Evolutionary conservation across 1,284 basidiomycete species (phyloP), one percentile per base, ranked within the genome.

Genomic region (Trichosporon inkin): DNA sequence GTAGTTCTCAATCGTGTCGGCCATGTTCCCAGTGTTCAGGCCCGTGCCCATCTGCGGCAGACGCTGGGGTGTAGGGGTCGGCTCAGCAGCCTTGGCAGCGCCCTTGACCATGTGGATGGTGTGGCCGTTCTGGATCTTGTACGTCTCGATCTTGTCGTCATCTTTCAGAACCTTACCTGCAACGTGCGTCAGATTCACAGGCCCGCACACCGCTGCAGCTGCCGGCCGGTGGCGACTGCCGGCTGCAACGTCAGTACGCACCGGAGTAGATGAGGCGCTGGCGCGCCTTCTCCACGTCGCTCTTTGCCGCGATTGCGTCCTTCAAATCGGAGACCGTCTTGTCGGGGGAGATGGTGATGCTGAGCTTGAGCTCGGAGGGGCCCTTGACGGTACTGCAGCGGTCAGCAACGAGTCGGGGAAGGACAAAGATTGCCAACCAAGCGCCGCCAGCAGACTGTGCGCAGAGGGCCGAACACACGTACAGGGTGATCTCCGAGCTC

Each of bases 101-200:
- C 90, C 89, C 77, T 94, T 95, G 68, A 95, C 92, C 88, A 95
- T 92, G 74, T 94, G 91, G 49, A 94, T 86, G 0, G 92, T 93
- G 74, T 95, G 89, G 10, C 84, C 82, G 1, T 69, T 78, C 69
- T 73, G 61, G 64, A 95, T 92, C 82, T 93, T 94, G 84, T 95
- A 95, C 14, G 82, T 81, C 2, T 88, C 85, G 6, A 95, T 81
- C 14, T 77, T 71, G 68, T 94, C 91, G 51, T 93, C 90, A 71
- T 94, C 91, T 85, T 94, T 78, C 37, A 77, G 62, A 7, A 80
- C 78, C 62, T 79, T 77, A 56, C 80, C 78, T 79, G 63, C 13
- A 56, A 59, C 53, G 62, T 36, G 38, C n/a, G n/a, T 53, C 34
- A 53, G 51, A 19, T 37, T 14, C 16, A 16, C 19, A 16, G 14